phyloP scores from a whole-genome alignment of 2,329 filamentous ascomycete species.

The Parascedosporium putredinis region DNA sequence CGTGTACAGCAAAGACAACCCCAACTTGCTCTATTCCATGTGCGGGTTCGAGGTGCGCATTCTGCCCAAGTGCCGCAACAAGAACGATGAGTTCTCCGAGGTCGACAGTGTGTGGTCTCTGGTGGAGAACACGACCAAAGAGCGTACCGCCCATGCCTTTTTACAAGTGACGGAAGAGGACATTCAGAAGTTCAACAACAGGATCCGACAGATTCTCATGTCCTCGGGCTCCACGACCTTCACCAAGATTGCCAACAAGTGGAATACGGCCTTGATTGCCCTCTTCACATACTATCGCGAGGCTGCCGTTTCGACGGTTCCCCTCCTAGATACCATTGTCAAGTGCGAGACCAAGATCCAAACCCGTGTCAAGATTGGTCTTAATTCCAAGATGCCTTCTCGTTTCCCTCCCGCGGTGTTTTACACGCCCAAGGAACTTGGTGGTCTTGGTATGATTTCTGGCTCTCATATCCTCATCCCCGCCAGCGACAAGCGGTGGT shows the following conservation, averaged over 20 bases:
- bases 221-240: slow-evolving; percentile 98
- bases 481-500: slow-evolving; percentile 95
- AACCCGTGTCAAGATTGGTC: slow-evolving; percentile 93
- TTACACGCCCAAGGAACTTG: slow-evolving; percentile 95
- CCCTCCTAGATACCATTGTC: slow-evolving; percentile 90
- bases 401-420: slow-evolving; percentile 97
- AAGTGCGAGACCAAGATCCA: slow-evolving; percentile 99
- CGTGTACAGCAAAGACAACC: slow-evolving; percentile 96
- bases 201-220: slow-evolving; percentile 97
- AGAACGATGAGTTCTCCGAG: slow-evolving; percentile 91
- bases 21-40: slow-evolving; percentile 96
- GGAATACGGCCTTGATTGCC: slow-evolving; percentile 95
- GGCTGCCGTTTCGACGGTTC: slow-evolving; percentile 89
- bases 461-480: slow-evolving; percentile 97
- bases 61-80: slow-evolving; percentile 85
- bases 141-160: slow-evolving; percentile 94
- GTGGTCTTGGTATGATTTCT: slow-evolving; percentile 97
- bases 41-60: slow-evolving; percentile 95
- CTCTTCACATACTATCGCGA: slow-evolving; percentile 98
- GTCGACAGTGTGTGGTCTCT: slow-evolving; percentile 98
- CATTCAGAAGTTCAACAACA: slow-evolving; percentile 97
- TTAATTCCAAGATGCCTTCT: slow-evolving; percentile 99
- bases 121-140: slow-evolving; percentile 92
- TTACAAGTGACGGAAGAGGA: slow-evolving; percentile 96
- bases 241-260: slow-evolving; percentile 99